Evolutionary conservation across 1,139 yeast species (phyloP).

Genomic region (Yamadazyma dushanensis): DNA sequence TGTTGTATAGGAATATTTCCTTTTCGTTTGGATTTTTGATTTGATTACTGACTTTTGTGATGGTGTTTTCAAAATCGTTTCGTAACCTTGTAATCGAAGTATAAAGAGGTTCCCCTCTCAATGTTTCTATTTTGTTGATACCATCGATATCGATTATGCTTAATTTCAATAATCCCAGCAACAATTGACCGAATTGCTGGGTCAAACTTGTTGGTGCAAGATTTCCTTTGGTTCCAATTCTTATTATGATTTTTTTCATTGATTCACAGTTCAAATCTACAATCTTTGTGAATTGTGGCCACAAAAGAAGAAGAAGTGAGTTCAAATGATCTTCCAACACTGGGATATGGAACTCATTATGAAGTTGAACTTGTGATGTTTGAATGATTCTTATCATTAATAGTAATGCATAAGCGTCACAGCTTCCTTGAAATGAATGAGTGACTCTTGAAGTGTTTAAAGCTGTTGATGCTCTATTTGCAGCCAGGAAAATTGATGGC

Average conservation of each 20-base stretch:
- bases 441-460: constrained; percentile 21
- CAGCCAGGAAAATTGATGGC: constrained; percentile 22
- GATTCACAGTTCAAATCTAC: constrained; percentile 78
- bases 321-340: constrained; percentile 74
- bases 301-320: constrained; percentile 61
- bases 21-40: constrained; percentile 45
- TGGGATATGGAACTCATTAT: constrained; percentile 65
- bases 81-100: constrained; percentile 68
- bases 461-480: constrained; percentile 19
- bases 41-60: constrained; percentile 64
- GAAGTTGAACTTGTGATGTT: constrained; percentile 60
- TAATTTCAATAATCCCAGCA: constrained; percentile 71
- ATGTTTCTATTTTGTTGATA: constrained; percentile 20
- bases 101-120: constrained; percentile 66
- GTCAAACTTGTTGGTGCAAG: constrained; percentile 64
- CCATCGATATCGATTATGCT: constrained; percentile 27
- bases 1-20: constrained; percentile 74
- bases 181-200: constrained; percentile 73
- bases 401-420: constrained; percentile 77
- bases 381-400: constrained; percentile 77
- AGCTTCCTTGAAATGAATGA: constrained; percentile 33
- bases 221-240: constrained; percentile 30
- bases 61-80: constrained; percentile 73
- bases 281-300: constrained; percentile 84
- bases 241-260: constrained; percentile 40